A percentile compares a stretch with the other conserved stretches of the same genome.
phyloP scores from a whole-genome alignment of 352 stramenopile species.

The Phytophthora melonis region DNA sequence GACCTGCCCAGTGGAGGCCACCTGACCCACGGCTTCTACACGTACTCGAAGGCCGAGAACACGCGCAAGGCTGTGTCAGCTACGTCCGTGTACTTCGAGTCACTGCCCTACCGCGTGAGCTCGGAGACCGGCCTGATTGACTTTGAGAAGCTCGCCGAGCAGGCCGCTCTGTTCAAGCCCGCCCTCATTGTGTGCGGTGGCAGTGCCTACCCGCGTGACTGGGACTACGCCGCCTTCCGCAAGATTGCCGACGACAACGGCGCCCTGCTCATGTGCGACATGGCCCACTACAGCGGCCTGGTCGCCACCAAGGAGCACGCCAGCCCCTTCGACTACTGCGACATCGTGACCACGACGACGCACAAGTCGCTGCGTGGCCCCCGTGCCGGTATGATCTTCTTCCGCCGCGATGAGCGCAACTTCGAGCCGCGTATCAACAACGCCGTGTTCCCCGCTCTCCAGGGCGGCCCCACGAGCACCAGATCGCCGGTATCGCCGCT shows the following conservation, averaged over 20 bases:
- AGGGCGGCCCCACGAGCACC: conserved; percentile 98
- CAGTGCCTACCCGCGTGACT: conserved; percentile 98
- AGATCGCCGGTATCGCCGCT: conserved; percentile 98
- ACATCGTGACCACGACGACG: conserved; percentile 99
- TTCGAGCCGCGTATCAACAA: conserved; percentile 98
- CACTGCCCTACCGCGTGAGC: conserved; percentile 97
- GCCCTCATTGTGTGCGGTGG: conserved; percentile 98
- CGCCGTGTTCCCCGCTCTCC: conserved; percentile 98
- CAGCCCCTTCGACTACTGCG: conserved; percentile 98
- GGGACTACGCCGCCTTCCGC: conserved; percentile 98
- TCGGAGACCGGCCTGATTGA: conserved; percentile 97
- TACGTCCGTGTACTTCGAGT: conserved; percentile 99
- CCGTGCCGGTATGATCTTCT: conserved; percentile 99
- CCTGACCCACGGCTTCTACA: conserved; percentile 99
- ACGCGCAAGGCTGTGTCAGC: conserved; percentile 98
- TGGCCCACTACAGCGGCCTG: conserved; percentile 99
- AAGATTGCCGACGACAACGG: conserved; percentile 99
- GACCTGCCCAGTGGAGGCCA: conserved; percentile 98
- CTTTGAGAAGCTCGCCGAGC: conserved; percentile 95
- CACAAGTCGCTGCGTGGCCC: conserved; percentile 99
- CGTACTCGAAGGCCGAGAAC: conserved; percentile 96
- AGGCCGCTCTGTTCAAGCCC: conserved; percentile 97
- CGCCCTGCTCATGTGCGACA: conserved; percentile 98
- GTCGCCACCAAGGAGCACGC: conserved; percentile 95
- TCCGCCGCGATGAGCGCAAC: conserved; percentile 93